Percentiles rank a stretch among this genome's conserved stretches.
Evolutionary conservation across 352 stramenopile genomes (phyloP).

Genomic region (Pythium aristosporum): DNA sequence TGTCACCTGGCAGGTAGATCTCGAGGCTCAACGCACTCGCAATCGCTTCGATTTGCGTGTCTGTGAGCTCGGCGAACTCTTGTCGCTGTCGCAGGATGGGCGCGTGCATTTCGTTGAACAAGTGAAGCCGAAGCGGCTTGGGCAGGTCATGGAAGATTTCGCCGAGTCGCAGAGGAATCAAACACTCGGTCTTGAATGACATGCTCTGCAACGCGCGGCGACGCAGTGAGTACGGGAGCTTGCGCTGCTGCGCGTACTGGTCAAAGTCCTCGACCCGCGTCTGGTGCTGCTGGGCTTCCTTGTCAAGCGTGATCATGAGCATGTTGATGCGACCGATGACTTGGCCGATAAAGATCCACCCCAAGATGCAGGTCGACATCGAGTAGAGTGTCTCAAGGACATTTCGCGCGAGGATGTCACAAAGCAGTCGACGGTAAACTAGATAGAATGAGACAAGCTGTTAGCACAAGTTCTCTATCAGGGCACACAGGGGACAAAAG

Average conservation of each 20-base stretch:
- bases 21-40: slow-evolving; percentile 48
- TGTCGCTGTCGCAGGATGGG: slow-evolving; percentile 30
- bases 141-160: slow-evolving; percentile 54
- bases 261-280: slow-evolving; percentile 63
- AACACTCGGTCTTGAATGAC: slow-evolving; percentile 50
- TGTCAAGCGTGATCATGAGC: slow-evolving; percentile 68
- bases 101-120: slow-evolving; percentile 62
- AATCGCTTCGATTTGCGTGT: slow-evolving; percentile 50
- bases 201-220: slow-evolving; percentile 52
- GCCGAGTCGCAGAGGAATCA: slow-evolving; percentile 37
- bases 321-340: slow-evolving; percentile 68
- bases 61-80: slow-evolving; percentile 40
- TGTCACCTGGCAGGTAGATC: slow-evolving; percentile 62
- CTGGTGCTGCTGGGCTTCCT: slow-evolving; percentile 49
- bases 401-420: slow-evolving; percentile 63
- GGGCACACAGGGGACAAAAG: neutral
- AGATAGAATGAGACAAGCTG: neutral
- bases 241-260: slow-evolving; percentile 61
- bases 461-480: neutral
- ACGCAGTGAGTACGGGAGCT: slow-evolving; percentile 39
- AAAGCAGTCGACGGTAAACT: slow-evolving; percentile 83
- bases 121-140: slow-evolving; percentile 29
- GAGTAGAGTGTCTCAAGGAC: slow-evolving; percentile 60
- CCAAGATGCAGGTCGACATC: slow-evolving; percentile 62
- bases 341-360: slow-evolving; percentile 77